Conservation (phyloP, 169 alveolate genomes). For the Plasmodium gaboni region DNA sequence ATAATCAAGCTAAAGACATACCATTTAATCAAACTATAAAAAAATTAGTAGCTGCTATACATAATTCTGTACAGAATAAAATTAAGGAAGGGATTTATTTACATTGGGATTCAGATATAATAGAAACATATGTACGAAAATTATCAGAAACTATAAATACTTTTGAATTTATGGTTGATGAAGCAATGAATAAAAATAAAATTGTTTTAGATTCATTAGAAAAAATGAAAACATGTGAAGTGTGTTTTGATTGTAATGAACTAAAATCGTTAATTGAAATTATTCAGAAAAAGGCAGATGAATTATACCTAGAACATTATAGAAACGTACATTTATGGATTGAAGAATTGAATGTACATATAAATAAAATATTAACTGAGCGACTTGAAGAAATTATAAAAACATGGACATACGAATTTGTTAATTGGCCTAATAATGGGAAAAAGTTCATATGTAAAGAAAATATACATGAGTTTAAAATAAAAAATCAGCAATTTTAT, state of each 20-base stretch:
- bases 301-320: slow-evolving; percentile 86
- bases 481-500: slow-evolving; percentile 55
- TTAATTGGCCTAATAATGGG: slow-evolving; percentile 76
- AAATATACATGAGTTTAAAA: slow-evolving; percentile 58
- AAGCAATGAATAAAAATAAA: slow-evolving; percentile 72
- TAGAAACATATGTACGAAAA: slow-evolving; percentile 79
- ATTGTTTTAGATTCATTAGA: slow-evolving; percentile 70
- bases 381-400: slow-evolving; percentile 86
- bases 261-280: slow-evolving; percentile 56
- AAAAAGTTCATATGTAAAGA: slow-evolving; percentile 64
- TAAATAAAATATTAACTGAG: slow-evolving; percentile 86
- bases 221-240: slow-evolving; percentile 58
- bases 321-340: slow-evolving; percentile 92
- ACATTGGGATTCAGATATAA: slow-evolving; percentile 81
- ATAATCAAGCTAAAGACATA: slow-evolving; percentile 45
- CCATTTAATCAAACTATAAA: slow-evolving; percentile 58
- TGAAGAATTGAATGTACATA: slow-evolving; percentile 86
- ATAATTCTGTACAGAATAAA: slow-evolving; percentile 72
- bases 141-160: slow-evolving; percentile 79
- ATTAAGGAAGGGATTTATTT: slow-evolving; percentile 80
- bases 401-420: slow-evolving; percentile 90
- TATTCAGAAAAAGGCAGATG: slow-evolving; percentile 86
- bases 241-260: slow-evolving; percentile 27
- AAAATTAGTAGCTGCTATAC: slow-evolving; percentile 69
- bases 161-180: slow-evolving; percentile 81